These are phyloP conservation scores for Fonsecaea pugnacius DNA, from an alignment of 2,329 filamentous ascomycete genomes.

Conservation along the genomic window DNA sequence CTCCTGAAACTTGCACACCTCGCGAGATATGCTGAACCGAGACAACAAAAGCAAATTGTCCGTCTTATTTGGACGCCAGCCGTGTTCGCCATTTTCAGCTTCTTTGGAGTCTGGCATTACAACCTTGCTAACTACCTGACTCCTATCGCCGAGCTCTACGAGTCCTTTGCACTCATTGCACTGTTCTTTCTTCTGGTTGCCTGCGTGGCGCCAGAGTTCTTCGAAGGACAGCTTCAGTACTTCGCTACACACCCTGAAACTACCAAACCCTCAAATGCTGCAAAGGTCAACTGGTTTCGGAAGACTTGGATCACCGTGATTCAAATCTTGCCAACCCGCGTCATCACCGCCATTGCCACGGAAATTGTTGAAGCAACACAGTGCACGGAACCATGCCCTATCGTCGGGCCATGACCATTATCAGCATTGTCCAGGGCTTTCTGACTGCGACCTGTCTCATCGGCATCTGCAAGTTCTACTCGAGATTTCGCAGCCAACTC, in stretches of 20 bases:
- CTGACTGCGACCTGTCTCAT: neutral
- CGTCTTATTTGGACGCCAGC: neutral
- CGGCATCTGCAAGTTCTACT: neutral
- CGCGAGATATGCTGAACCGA: neutral
- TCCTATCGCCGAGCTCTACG: neutral
- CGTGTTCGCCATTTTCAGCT: neutral
- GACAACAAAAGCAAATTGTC: neutral
- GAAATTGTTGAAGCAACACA: constrained; percentile 1
- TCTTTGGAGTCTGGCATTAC: constrained; percentile 4
- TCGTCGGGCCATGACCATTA: neutral
- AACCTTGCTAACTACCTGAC: constrained; percentile 2
- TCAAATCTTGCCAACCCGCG: neutral
- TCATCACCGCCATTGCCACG: neutral
- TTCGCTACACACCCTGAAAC: neutral
- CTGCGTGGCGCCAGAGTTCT: neutral
- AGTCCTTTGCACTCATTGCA: neutral
- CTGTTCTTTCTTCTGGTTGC: neutral
- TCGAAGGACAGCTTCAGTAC: neutral
- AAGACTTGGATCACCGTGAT: neutral
- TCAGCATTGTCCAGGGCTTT: neutral
- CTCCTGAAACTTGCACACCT: neutral
- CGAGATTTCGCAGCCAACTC: neutral
- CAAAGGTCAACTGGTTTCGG: neutral
- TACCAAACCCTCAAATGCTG: neutral
- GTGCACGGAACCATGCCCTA: neutral